Percentiles rank a stretch among this genome's conserved stretches.
phyloP scores from a whole-genome alignment of 306 rosid species.

The Ziziphus jujuba region DNA sequence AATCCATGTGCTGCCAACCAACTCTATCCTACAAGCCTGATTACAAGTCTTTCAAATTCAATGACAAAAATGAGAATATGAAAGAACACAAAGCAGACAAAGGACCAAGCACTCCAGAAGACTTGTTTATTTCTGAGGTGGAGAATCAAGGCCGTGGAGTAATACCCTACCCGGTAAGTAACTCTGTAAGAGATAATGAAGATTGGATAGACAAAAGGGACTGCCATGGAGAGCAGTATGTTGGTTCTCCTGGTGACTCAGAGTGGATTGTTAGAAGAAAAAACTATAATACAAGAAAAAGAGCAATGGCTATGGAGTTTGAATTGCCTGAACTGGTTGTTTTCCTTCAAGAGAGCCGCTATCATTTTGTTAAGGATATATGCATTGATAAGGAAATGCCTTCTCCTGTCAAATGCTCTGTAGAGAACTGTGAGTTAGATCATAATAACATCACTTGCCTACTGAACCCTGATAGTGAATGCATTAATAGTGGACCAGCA shows the following conservation, averaged over 20 bases:
- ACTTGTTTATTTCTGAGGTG: neutral
- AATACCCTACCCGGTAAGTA: neutral
- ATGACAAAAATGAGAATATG: conserved; percentile 19
- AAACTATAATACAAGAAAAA: conserved; percentile 19
- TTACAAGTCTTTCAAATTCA: conserved; percentile 34
- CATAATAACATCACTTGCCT: conserved; percentile 21
- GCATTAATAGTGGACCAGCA: conserved; percentile 30
- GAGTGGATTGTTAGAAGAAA: conserved; percentile 26
- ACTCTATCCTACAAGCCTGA: conserved; percentile 22
- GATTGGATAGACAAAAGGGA: conserved; percentile 22
- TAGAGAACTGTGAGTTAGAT: conserved; percentile 31
- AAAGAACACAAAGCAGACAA: conserved; percentile 5
- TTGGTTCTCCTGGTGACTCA: conserved; percentile 10
- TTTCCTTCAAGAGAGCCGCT: conserved; percentile 67
- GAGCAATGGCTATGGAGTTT: conserved; percentile 39
- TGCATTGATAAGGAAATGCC: conserved; percentile 35
- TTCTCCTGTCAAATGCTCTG: conserved; percentile 21
- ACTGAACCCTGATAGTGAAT: conserved; percentile 22
- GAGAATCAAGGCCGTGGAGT: neutral
- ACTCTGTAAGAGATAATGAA: conserved; percentile 15
- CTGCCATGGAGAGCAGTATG: neutral
- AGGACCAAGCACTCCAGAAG: neutral
- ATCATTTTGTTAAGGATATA: conserved; percentile 56
- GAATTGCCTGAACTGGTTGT: conserved; percentile 68
- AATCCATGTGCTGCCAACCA: conserved; percentile 28